Conservation (phyloP, 805 yeast genomes). For the Pichia deserticola region DNA sequence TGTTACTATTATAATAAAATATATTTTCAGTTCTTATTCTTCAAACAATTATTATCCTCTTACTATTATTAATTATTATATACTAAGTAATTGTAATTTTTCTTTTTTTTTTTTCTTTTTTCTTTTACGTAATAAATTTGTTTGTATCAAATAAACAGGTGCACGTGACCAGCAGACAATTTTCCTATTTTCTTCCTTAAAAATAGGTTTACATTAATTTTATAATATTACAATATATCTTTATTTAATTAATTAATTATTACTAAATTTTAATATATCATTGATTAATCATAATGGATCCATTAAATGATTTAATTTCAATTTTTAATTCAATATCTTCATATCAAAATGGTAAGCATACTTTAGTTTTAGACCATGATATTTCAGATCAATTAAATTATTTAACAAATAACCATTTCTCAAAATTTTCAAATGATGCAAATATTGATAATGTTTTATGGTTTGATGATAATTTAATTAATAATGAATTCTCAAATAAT, state of each 20-base stretch:
- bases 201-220: too few relatives aligned
- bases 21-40: neutral
- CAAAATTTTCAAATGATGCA: slow-evolving; percentile 19
- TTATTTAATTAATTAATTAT: too few relatives aligned
- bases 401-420: slow-evolving; percentile 19
- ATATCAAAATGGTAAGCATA: neutral
- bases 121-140: too few relatives aligned
- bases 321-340: neutral
- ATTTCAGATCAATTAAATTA: slow-evolving; percentile 21
- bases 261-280: neutral
- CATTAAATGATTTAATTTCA: slow-evolving; percentile 4
- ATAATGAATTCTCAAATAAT: neutral
- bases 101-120: too few relatives aligned
- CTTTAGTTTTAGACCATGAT: slow-evolving; percentile 18
- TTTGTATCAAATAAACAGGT: too few relatives aligned
- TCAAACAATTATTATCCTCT: neutral
- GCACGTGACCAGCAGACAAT: too few relatives aligned
- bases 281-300: neutral
- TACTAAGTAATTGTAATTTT: too few relatives aligned
- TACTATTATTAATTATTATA: neutral
- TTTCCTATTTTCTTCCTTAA: too few relatives aligned
- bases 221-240: too few relatives aligned
- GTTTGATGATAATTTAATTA: slow-evolving; percentile 18
- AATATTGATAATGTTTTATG: slow-evolving; percentile 23
- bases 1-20: neutral